Conservation (phyloP, 108 stramenopile species). For the Skeletonema marinoi region DNA sequence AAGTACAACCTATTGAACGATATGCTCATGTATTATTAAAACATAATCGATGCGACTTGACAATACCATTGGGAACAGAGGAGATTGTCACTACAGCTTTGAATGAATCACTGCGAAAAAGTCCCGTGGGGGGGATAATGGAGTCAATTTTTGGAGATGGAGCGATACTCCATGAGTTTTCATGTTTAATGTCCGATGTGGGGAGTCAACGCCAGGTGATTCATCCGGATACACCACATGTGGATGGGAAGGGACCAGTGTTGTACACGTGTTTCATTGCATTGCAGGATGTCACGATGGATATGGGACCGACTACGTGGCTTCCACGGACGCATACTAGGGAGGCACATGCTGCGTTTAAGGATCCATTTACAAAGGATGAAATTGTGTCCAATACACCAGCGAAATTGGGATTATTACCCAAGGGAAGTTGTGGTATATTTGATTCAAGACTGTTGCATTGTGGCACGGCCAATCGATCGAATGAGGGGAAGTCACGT, state of each 20-base stretch:
- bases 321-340: slow-evolving; percentile 64
- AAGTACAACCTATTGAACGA: slow-evolving; percentile 52
- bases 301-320: slow-evolving; percentile 89
- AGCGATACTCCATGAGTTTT: slow-evolving; percentile 72
- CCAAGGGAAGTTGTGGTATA: slow-evolving; percentile 75
- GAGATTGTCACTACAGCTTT: slow-evolving; percentile 45
- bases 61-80: slow-evolving; percentile 58
- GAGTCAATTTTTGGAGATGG: slow-evolving; percentile 52
- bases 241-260: slow-evolving; percentile 53
- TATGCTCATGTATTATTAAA: slow-evolving; percentile 85
- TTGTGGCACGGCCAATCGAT: slow-evolving; percentile 74
- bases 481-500: slow-evolving; percentile 36
- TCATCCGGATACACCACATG: slow-evolving; percentile 82
- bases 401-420: slow-evolving; percentile 62
- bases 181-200: slow-evolving; percentile 72
- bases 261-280: slow-evolving; percentile 83
- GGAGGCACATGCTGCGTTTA: slow-evolving; percentile 59
- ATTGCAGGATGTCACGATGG: slow-evolving; percentile 70
- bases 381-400: slow-evolving; percentile 51
- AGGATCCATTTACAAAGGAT: slow-evolving; percentile 64
- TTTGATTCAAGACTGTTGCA: slow-evolving; percentile 83
- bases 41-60: slow-evolving; percentile 80
- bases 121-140: slow-evolving; percentile 58
- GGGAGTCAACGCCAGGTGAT: slow-evolving; percentile 81
- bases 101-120: slow-evolving; percentile 36